Evolutionary conservation across 2,329 filamentous ascomycete genomes (phyloP).

Genomic region (Stagonosporopsis tanaceti): DNA sequence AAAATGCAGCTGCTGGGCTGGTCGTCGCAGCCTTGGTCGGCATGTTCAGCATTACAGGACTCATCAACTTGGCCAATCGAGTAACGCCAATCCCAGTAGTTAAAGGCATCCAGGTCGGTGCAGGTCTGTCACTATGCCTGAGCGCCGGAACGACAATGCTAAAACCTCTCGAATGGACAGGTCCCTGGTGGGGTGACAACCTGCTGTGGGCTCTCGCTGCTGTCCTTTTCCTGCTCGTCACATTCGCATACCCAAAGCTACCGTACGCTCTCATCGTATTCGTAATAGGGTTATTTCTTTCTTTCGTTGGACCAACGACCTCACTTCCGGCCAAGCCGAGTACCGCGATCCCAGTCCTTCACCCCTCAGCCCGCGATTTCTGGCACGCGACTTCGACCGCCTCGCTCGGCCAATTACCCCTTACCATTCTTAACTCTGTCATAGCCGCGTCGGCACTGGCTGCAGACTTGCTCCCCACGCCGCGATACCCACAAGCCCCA

Average conservation of each 20-base stretch:
- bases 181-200: constrained; percentile 76
- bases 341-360: constrained; percentile 59
- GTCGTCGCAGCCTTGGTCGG: constrained; percentile 78
- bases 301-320: constrained; percentile 54
- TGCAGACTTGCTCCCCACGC: constrained; percentile 75
- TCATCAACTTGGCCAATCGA: constrained; percentile 76
- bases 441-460: constrained; percentile 85
- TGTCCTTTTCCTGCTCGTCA: constrained; percentile 74
- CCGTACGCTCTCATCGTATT: constrained; percentile 84
- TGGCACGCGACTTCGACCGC: constrained; percentile 67
- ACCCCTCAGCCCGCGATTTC: constrained; percentile 59
- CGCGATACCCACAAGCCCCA: constrained; percentile 64
- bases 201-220: constrained; percentile 77
- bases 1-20: constrained; percentile 83
- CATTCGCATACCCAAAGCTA: constrained; percentile 69
- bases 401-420: constrained; percentile 84
- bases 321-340: constrained; percentile 53
- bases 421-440: constrained; percentile 92
- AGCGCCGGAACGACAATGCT: constrained; percentile 75
- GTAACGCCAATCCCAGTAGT: constrained; percentile 85
- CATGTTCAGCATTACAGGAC: constrained; percentile 78
- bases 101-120: constrained; percentile 94
- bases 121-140: constrained; percentile 82
- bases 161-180: constrained; percentile 71
- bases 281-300: constrained; percentile 71